A percentile compares a stretch with the other conserved stretches of the same genome.
Conservation (phyloP, 805 yeast genomes). For the Candida railenensis region DNA sequence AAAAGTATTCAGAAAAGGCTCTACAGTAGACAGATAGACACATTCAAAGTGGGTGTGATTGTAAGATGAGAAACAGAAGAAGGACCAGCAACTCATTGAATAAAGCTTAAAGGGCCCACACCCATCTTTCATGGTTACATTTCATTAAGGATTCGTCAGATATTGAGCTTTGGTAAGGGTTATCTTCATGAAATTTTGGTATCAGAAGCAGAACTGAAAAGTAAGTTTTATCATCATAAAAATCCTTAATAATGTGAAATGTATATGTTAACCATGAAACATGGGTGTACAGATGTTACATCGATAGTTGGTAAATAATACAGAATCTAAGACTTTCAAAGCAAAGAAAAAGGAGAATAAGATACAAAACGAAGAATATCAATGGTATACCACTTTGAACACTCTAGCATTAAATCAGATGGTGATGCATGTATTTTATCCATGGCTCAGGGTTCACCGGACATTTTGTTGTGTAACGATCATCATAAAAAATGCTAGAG, state of each 20-base stretch:
- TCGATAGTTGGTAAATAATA: conserved; percentile 8
- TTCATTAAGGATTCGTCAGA: conserved; percentile 1
- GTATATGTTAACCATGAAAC: not conserved
- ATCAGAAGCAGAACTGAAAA: conserved; percentile 98
- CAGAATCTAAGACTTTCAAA: conserved; percentile 3
- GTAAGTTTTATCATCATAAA: conserved; percentile 60
- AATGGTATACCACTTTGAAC: not conserved
- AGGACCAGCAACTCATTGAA: too few species aligned
- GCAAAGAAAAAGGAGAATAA: not conserved
- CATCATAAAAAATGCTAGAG: conserved; percentile 18
- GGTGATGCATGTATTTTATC: conserved; percentile 93
- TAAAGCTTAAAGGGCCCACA: not conserved
- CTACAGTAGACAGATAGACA: too few species aligned
- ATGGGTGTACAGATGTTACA: not conserved
- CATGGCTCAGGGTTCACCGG: conserved; percentile 75
- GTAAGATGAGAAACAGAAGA: too few species aligned
- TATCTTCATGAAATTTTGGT: conserved; percentile 69
- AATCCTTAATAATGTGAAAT: conserved; percentile 12
- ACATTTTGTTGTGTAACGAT: conserved; percentile 26
- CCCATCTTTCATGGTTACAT: not conserved
- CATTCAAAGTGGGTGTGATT: too few species aligned
- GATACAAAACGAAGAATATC: not conserved
- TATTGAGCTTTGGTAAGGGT: conserved; percentile 61
- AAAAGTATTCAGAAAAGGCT: too few species aligned
- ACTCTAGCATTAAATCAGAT: conserved; percentile 56